Evolutionary conservation across 2,329 filamentous ascomycete genomes (phyloP).

Genomic region (Chaetomium globosum): DNA sequence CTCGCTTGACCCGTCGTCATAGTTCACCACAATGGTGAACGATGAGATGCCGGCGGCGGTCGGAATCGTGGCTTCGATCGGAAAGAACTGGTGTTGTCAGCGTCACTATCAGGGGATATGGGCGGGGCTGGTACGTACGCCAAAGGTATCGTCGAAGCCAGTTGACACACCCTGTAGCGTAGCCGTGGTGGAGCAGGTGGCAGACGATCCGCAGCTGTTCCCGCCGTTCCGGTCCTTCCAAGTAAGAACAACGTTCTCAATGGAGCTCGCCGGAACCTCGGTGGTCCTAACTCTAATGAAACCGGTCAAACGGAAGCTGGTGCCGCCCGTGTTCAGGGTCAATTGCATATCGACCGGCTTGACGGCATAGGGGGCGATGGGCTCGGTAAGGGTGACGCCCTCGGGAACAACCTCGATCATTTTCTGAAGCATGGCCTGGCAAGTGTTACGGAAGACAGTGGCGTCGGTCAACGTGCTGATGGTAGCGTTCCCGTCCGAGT

Average conservation of each 20-base stretch:
- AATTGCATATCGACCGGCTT: conserved; percentile 63
- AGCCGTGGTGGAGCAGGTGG: conserved; percentile 51
- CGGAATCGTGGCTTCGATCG: conserved; percentile 54
- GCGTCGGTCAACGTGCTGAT: conserved; percentile 52
- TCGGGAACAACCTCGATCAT: conserved; percentile 64
- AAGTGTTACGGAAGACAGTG: conserved; percentile 51
- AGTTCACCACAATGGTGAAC: conserved; percentile 57
- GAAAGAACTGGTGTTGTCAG: conserved; percentile 47
- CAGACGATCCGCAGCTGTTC: conserved; percentile 46
- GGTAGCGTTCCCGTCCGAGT: conserved; percentile 58
- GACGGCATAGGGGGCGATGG: conserved; percentile 59
- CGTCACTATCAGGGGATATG: neutral
- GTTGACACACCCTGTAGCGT: conserved; percentile 52
- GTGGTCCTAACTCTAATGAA: conserved; percentile 62
- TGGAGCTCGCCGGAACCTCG: conserved; percentile 45
- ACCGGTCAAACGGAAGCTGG: conserved; percentile 54
- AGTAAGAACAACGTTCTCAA: conserved; percentile 53
- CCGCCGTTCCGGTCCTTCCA: conserved; percentile 61
- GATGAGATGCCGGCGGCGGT: conserved; percentile 63
- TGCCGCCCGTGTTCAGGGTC: conserved; percentile 53
- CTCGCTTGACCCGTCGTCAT: conserved; percentile 50
- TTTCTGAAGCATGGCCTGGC: conserved; percentile 56
- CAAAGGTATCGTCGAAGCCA: conserved; percentile 64
- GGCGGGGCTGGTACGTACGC: conserved; percentile 31
- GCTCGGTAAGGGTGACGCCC: conserved; percentile 53